These are phyloP conservation scores for Mesembryanthemum crystallinum DNA, from an alignment of 148 eudicot species.

Conservation along the genomic window DNA sequence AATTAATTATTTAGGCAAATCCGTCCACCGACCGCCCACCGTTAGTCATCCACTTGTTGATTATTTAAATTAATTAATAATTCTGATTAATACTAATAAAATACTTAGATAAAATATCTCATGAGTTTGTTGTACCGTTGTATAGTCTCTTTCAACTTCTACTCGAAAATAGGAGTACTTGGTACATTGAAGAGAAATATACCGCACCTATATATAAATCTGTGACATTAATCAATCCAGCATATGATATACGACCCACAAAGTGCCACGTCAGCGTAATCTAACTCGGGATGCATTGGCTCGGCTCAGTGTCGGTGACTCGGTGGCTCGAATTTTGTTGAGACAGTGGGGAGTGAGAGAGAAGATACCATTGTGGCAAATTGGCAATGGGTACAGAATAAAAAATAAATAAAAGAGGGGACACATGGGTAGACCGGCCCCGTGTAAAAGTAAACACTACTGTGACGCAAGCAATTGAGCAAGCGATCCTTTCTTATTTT, in stretches of 20 bases:
- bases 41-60: background rate
- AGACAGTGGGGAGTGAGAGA: background rate
- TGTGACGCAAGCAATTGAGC: conserved; percentile 17
- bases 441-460: background rate
- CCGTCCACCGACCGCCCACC: conserved; percentile 15
- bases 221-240: background rate
- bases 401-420: background rate
- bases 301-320: conserved; percentile 31
- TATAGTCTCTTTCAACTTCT: background rate
- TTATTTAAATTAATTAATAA: background rate
- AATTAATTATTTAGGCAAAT: background rate
- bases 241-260: background rate
- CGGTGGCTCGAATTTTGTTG: conserved; percentile 22
- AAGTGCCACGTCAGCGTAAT: conserved; percentile 16
- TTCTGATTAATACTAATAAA: background rate
- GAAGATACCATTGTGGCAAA: no score
- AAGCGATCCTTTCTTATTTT: background rate
- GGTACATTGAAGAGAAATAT: background rate
- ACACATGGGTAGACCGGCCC: background rate
- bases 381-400: no score
- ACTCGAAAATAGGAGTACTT: no score
- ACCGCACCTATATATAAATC: background rate
- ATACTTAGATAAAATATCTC: background rate
- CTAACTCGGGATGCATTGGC: conserved; percentile 13
- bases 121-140: background rate